Percentiles rank a stretch among this genome's conserved stretches.
phyloP scores from a whole-genome alignment of 352 stramenopile genomes.

The Peronospora tabacina region DNA sequence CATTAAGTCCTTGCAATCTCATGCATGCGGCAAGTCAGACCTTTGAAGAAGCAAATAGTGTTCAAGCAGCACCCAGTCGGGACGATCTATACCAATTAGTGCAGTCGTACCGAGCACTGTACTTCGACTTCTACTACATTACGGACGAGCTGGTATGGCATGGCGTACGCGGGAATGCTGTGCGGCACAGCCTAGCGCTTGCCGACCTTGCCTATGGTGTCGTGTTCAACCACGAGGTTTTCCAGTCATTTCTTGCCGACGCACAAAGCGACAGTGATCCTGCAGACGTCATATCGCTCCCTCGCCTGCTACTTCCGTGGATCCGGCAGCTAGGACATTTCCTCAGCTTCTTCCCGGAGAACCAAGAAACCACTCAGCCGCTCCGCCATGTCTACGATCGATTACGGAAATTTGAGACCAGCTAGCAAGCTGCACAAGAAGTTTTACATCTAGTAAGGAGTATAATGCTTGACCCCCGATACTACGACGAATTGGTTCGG shows the following conservation, averaged over 20 bases:
- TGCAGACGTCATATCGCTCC: constrained; percentile 35
- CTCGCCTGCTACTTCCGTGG: constrained; percentile 72
- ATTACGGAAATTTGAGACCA: constrained; percentile 62
- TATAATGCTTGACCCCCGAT: no score
- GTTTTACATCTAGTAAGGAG: background rate
- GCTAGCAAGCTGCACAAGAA: constrained; percentile 9
- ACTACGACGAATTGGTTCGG: no score
- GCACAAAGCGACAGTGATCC: constrained; percentile 13
- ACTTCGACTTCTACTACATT: constrained; percentile 90
- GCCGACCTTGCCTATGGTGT: constrained; percentile 76
- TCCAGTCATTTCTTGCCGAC: constrained; percentile 50
- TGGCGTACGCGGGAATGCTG: constrained; percentile 72
- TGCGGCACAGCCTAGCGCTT: constrained; percentile 74
- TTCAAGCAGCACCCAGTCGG: constrained; percentile 18
- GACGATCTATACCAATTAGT: constrained; percentile 55
- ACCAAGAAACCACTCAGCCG: constrained; percentile 71
- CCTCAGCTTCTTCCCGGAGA: constrained; percentile 82
- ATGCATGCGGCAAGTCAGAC: constrained; percentile 23
- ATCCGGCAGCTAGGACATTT: constrained; percentile 84
- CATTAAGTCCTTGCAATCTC: constrained; percentile 55
- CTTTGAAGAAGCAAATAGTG: constrained; percentile 31
- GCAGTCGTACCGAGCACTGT: constrained; percentile 74
- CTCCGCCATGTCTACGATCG: constrained; percentile 75
- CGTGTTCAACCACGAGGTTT: constrained; percentile 83
- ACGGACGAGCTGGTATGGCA: constrained; percentile 86